phyloP scores from a whole-genome alignment of 1,284 basidiomycete genomes.

The Ganoderma leucocontextum region DNA sequence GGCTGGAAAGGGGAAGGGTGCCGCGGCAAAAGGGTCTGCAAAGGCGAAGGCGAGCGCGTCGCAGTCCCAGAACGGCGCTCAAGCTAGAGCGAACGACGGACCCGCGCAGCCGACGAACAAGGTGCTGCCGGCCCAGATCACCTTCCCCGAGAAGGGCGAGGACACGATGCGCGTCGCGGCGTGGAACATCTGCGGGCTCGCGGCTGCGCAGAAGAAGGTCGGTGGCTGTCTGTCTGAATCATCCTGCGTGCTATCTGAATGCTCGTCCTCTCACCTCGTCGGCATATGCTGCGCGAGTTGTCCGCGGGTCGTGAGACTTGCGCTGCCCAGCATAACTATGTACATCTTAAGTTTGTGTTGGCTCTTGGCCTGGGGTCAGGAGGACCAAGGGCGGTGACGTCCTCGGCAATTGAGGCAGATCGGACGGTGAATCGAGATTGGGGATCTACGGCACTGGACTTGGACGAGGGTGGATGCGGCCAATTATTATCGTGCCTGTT shows the following conservation, averaged over 20 bases:
- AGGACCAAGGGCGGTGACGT: background rate
- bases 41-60: background rate
- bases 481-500: background rate
- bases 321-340: no score
- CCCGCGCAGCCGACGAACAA: constrained; percentile 75
- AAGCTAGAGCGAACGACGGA: constrained; percentile 29
- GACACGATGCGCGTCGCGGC: constrained; percentile 66
- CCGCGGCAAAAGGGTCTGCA: background rate
- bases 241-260: background rate
- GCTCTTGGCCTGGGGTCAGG: background rate
- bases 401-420: background rate
- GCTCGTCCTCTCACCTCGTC: background rate
- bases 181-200: constrained; percentile 82
- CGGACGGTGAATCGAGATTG: background rate
- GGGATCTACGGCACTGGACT: background rate
- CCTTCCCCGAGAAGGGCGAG: constrained; percentile 58
- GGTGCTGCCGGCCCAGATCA: constrained; percentile 68
- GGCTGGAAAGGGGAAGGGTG: constrained; percentile 8
- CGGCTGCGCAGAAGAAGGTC: constrained; percentile 78
- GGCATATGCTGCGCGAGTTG: background rate
- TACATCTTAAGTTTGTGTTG: background rate
- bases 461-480: background rate
- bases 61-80: background rate
- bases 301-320: background rate
- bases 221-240: constrained; percentile 1